Conservation (phyloP, 1,284 basidiomycete species). For the Neolentinus lepideus region DNA sequence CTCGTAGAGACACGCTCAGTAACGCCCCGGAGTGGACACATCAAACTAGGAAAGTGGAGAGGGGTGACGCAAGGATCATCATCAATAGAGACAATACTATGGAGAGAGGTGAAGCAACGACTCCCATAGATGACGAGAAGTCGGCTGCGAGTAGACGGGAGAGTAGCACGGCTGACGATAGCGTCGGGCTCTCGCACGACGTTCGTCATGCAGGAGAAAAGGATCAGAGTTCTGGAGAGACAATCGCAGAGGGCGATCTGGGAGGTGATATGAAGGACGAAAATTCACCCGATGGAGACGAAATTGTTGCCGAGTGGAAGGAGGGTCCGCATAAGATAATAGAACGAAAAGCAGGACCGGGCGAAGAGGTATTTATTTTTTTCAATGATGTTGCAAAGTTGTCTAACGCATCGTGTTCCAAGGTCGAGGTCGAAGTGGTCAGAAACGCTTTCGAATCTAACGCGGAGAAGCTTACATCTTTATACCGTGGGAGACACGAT, state of each 20-base stretch:
- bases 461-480: constrained; percentile 13
- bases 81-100: constrained; percentile 71
- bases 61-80: constrained; percentile 64
- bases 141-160: constrained; percentile 13
- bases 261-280: constrained; percentile 21
- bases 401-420: neutral
- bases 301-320: constrained; percentile 47
- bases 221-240: constrained; percentile 6
- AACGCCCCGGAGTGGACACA: constrained; percentile 67
- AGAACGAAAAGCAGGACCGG: constrained; percentile 49
- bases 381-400: no score
- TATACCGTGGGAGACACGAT: constrained; percentile 16
- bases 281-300: constrained; percentile 37
- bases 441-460: constrained; percentile 32
- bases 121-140: constrained; percentile 10
- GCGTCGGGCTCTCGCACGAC: constrained; percentile 11
- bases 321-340: constrained; percentile 66
- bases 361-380: constrained; percentile 64
- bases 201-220: constrained; percentile 21
- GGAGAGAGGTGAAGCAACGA: constrained; percentile 37
- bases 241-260: neutral
- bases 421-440: constrained; percentile 62
- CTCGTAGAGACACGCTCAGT: constrained; percentile 51
- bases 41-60: constrained; percentile 57
- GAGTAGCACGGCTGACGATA: constrained; percentile 13